Percentiles rank a stretch among this genome's conserved stretches.
Conservation (phyloP, 192 early-diverging fungal genomes). For the Physocladia obscura region DNA sequence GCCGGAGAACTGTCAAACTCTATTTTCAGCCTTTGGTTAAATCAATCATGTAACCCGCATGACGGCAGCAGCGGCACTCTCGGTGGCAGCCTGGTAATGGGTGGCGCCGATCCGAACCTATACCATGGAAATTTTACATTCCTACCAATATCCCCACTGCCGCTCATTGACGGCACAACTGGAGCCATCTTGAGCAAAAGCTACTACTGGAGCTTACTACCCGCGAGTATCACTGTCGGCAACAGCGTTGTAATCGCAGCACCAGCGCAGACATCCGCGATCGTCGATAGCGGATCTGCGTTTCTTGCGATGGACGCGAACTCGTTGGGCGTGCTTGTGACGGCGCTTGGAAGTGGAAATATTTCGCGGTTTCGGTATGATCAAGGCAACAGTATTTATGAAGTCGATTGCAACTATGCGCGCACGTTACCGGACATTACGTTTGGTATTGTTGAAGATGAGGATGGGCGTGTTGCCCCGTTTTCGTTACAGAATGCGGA, state of each 20-base stretch:
- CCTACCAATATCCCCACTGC: neutral
- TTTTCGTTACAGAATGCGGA: neutral
- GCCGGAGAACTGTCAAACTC: neutral
- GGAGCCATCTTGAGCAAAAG: neutral
- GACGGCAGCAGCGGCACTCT: neutral
- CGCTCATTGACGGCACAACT: neutral
- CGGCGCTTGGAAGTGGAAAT: neutral
- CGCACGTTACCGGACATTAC: neutral
- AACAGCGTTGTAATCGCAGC: neutral
- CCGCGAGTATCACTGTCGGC: neutral
- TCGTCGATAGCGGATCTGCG: neutral
- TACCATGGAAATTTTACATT: constrained; percentile 23
- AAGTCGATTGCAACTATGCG: neutral
- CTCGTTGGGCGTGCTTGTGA: neutral
- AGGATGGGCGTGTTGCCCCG: neutral
- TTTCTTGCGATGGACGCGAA: neutral
- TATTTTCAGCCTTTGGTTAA: constrained; percentile 15
- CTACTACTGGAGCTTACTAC: neutral
- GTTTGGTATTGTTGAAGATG: neutral
- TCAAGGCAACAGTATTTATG: neutral
- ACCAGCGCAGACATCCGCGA: neutral
- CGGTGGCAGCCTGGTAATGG: constrained; percentile 8
- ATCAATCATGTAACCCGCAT: neutral
- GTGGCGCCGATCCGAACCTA: constrained; percentile 5
- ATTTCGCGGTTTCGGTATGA: neutral